These are phyloP conservation scores for Cladosporium austrohemisphaericum DNA, from an alignment of 2,329 filamentous ascomycete genomes.

Conservation along the genomic window DNA sequence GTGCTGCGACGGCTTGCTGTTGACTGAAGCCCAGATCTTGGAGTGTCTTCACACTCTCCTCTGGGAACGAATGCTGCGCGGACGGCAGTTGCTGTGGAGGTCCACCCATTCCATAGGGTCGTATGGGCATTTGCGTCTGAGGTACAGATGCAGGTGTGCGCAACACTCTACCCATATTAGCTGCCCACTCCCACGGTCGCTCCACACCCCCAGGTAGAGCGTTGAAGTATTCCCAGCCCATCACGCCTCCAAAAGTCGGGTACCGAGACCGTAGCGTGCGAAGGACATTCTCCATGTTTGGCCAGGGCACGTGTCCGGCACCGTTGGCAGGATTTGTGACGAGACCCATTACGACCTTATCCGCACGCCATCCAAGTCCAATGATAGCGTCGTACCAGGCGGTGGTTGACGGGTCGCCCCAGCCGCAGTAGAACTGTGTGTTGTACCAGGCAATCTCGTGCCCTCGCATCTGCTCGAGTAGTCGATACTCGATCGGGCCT, in stretches of 20 bases:
- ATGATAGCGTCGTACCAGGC: slow-evolving; percentile 53
- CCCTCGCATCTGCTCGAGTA: slow-evolving; percentile 66
- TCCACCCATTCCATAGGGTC: slow-evolving; percentile 27
- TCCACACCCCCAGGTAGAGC: slow-evolving; percentile 60
- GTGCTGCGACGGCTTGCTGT: slow-evolving; percentile 45
- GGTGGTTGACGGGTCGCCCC: slow-evolving; percentile 62
- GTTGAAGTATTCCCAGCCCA: slow-evolving; percentile 97
- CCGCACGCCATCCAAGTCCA: slow-evolving; percentile 64
- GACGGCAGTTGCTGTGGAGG: slow-evolving; percentile 25
- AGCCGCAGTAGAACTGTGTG: slow-evolving; percentile 88
- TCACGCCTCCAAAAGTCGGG: slow-evolving; percentile 75
- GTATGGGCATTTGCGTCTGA: slow-evolving; percentile 29
- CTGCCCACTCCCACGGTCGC: slow-evolving; percentile 75
- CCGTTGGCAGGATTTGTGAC: slow-evolving; percentile 77
- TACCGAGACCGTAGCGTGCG: slow-evolving; percentile 57
- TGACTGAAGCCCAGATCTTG: slow-evolving; percentile 45
- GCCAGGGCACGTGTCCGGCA: slow-evolving; percentile 56
- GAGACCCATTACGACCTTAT: slow-evolving; percentile 74
- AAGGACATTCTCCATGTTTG: slow-evolving; percentile 55
- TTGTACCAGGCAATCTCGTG: slow-evolving; percentile 79
- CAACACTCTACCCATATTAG: slow-evolving; percentile 54
- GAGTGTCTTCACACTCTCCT: slow-evolving; percentile 40
- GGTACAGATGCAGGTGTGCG: slow-evolving; percentile 27
- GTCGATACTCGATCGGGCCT: slow-evolving; percentile 71
- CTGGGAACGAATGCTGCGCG: slow-evolving; percentile 38